Evolutionary conservation across 2,329 filamentous ascomycete species (phyloP), one percentile per base, ranked within the genome.

Genomic region (Calonectria fujianensis): DNA sequence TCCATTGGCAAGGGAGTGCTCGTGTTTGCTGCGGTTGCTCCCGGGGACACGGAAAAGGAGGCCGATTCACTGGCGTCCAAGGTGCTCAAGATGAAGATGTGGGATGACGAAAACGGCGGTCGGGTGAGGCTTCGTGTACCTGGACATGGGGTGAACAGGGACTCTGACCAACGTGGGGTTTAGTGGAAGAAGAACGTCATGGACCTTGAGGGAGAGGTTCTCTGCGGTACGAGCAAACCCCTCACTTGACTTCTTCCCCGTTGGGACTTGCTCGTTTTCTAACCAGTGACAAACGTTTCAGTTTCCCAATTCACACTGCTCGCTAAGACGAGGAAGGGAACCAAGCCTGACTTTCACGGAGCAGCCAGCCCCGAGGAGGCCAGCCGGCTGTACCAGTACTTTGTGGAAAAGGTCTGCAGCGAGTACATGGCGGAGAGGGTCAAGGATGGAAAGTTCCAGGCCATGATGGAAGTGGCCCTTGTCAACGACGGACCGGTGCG

Each of bases 291-390:
- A 11, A 59, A 35, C 39, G n/a, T 27, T 24, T 82, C 24, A 97
- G 96, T 99, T 59, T 98, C 97, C 18, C 97, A 99, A 86, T 99
- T 99, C 83, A 99, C 97, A 3, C 91, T 99, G 13, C 90, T 98
- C 65, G 97, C 96, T 61, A 94, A 93, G 59, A 96, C 96, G n/a
- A 98, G 96, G 83, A 98, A 98, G 85, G 96, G 96, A 76, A 96
- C 93, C 83, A 98, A 98, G 85, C 97, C 97, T 41, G 94, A 97
- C 84, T 99, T 99, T 81, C 96, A 98, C 84, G 94, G 94, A 16
- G 96, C 97, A 8, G 93, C 96, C 75, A 91, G 91, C 63, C 93
- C 93, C 4, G 92, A 94, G 14, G 92, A 96, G 72, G 97, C 96
- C 31, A 94, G 92, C 80, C 90, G 90, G 75, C 89, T 98, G 9